Evolutionary conservation across 768 basidiomycete species (phyloP), one percentile per base, ranked within the genome.

Genomic region (Tulasnella sp.): DNA sequence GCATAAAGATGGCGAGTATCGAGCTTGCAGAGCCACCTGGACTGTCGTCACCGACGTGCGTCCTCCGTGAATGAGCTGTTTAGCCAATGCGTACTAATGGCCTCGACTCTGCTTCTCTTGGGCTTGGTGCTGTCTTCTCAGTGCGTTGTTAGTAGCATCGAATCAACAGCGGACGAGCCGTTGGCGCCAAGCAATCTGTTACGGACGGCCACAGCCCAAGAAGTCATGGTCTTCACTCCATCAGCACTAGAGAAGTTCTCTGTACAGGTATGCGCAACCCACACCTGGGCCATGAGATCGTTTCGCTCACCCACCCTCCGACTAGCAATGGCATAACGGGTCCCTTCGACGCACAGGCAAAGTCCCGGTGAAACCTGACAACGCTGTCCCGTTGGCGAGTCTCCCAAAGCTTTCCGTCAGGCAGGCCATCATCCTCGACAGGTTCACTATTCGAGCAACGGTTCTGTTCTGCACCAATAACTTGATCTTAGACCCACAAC

Each of bases 351-450:
- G 50, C 15, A 45, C 48, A 11, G 51, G 30, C 1, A 30, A 32
- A 19, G 56, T 58, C 15, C 56, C 56, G 7, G 26, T n/a, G 26
- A 51, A 41, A 24, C 58, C 58, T 10, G 26, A 51, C 52, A 41
- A 50, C 19, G 56, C 56, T 29, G 30, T 43, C 24, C 64, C 64
- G 13, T 86, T 83, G 68, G 77, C 75, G 34, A 80, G 79, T 9
- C 78, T 88, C 7, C 81, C 86, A 5, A 78, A 77, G 64, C 84
- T 86, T 65, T 86, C 85, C 17, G 75, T 80, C 56, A 79, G 88
- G 43, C 85, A 85, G 1, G 85, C 86, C n/a, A 77, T 91, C 58
- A 87, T 91, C 65, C 79, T 91, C 26, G 79, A 91, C 68, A 80
- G 88, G 47, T 91, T 90, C 72, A 80, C 82, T 5, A 70, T 77